Base-by-base conservation (phyloP, 768 basidiomycete species). In the Collybiopsis luxurians region DNA sequence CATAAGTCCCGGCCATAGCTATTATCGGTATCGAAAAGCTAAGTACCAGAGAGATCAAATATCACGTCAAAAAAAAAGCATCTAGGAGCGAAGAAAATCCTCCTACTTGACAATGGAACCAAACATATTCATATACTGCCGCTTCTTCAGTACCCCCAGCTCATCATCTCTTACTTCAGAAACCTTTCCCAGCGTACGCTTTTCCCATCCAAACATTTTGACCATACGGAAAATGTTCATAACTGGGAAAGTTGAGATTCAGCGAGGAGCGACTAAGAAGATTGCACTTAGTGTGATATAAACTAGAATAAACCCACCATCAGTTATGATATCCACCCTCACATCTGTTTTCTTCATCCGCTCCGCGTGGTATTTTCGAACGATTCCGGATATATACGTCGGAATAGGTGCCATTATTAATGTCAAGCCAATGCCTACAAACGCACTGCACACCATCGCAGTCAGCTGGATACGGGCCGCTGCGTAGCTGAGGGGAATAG, bases 121-220 rank as follows among this genome's bases (percentile, higher is more conserved):
- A 59, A 71, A 47, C 4, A 82, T 55, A n/a, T 66, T 66, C 31
- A 78, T 64, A 21, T 80, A 56, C 58, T 75, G 70, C 52, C 71
- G 60, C 57, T 75, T 76, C 64, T 67, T 71, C 45, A 78, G 69
- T 53, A 67, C 70, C 3, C 55, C 34, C 24, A 85, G 68, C 63
- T 85, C 83, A 1, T 69, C 71, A 47, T 80, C 77, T 43, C 83
- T 72, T 59, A 77, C 78, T 38, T 71, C 70, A 17, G 69, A 60
- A 31, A 85, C 67, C 47, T 71, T 68, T 9, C 10, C 69, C 36
- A 71, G 69, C 56, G 80, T 73, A n/a, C 74, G 66, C 60, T 80
- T 77, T 75, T 78, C 65, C 65, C 82, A 67, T 11, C 65, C 82
- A 58, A 83, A 83, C 59, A 82, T 68, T 66, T 82, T 82, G 65